Evolutionary conservation across 441 rosid species (phyloP), one percentile per base, ranked within the genome.

Genomic region (Brassica balearica): DNA sequence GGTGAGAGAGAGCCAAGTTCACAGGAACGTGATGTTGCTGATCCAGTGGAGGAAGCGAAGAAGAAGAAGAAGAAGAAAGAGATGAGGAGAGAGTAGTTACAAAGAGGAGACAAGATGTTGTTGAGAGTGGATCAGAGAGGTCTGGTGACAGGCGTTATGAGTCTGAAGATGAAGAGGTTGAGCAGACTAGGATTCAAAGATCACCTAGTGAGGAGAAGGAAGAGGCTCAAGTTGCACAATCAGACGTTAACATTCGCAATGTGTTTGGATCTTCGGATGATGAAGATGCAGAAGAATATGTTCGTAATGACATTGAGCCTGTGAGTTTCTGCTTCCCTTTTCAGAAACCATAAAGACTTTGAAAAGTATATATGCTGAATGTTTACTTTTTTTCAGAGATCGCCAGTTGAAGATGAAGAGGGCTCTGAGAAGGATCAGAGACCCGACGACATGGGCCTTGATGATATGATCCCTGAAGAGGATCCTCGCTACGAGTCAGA

Each of bases 221-320:
- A 82, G 87, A 79, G 72, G 73, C 80, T 76, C 89, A 81, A 34
- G 82, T 79, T 82, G 80, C 86, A 73, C 90, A 85, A 14, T 86
- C 98, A n/a, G 90, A 89, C 12, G 92, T 90, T 55, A 97, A 92
- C 81, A 92, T 96, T 68, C 97, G 99, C 69, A 95, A 96, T 87
- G 99, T 96, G 32, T 96, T 96, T 86, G 99, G 99, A 69, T 97
- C 89, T 58, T 93, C 98, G 25, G 99, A 96, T 82, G 99, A 96
- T 38, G 99, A 96, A 76, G 99, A 93, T 17, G 92, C 74, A 17
- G 89, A 82, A 56, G 93, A 80, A 32, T 96, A 88, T 84, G 91
- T 87, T 76, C 90, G 77, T 68, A 84, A 88, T 78, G 95, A 91
- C 72, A 76, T 90, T 65, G 97, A 84, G 70, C 85, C 77, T 53